Base-by-base conservation (phyloP, 73 alveolate species). In the Stentor coeruleus region DNA sequence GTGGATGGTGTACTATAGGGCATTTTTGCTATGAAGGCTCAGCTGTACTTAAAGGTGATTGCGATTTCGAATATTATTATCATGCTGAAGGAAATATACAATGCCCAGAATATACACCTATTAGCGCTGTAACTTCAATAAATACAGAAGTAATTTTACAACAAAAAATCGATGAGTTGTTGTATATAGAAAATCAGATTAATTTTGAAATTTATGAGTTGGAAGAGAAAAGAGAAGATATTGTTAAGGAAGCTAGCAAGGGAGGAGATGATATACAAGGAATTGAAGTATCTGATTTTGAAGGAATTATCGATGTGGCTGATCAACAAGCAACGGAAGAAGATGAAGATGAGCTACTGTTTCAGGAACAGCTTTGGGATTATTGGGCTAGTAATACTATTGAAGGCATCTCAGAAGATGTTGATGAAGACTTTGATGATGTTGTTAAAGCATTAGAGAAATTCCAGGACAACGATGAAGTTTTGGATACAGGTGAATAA, bases 1-100 rank as follows among this genome's bases (percentile, higher is more conserved):
- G 79, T 33, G 79, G 79, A 31, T 66, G 79, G 79, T 66, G 79
- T 33, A 31, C 36, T 26, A 66, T 20, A 20, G 79, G 79, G n/a
- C 40, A 66, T 20, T 20, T 20, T 33, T 66, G 79, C 41, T 66
- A 20, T 20, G n/a, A 20, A 66, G 79, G 42, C 37, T 15, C 20
- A 28, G 42, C 26, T 1, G n/a, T 66, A 14, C 37, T 20, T 33
- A 66, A 15, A 14, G 79, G 37, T 33, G 79, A 20, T 28, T 66
- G 79, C 37, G 79, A 66, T 11, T 20, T 20, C 33, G 2, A 66
- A 0, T 66, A 66, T 66, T 66, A 28, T 66, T 66, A 66, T 2
- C 79, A 66, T 66, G 26, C n/a, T 20, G 42, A 66, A 33, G 79
- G 79, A 2, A 20, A 66, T 11, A 66, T 11, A 14, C n/a, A 20